Evolutionary conservation across 2,329 filamentous ascomycete genomes (phyloP), one percentile per base, ranked within the genome.

Genomic region (Ustilaginoidea virens): DNA sequence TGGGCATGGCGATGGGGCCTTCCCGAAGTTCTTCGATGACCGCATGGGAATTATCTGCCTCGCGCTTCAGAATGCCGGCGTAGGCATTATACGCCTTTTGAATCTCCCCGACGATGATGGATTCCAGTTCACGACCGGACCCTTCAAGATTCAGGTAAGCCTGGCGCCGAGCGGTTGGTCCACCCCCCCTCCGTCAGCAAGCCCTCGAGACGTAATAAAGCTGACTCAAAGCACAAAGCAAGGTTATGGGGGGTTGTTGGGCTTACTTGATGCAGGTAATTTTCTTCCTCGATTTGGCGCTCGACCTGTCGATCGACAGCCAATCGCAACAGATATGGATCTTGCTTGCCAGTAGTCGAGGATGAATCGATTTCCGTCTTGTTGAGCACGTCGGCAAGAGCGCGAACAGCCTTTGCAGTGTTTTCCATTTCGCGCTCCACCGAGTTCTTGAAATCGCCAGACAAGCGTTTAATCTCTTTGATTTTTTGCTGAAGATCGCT

Each of bases 11-110:
- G 34, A 96, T 74, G 2, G 87, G 86, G 0, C 87, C 86, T 22
- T 68, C 70, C 24, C 82, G 80, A 2, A 98, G 70, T 44, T 80
- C 79, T 34, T 92, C 83, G 8, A 87, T 69, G 2, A 81, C 68
- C 31, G 69, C 68, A 46, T 83, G 81, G 19, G 79, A 73, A 31
- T 82, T 75, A 39, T 92, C 85, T 7, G 83, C 80, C 48, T 96
- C 87, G 26, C 85, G 77, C 59, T 87, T 92, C 35, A 96, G 61
- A 38, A 96, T 92, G 30, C 78, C 80, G 15, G 86, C 81, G 42
- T 93, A 83, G 3, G 86, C 85, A 44, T 90, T 93, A 59, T 94
- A 96, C 0, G 90, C 85, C 53, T 96, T 96, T 48, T 98, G 90
- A 23, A 98, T 92, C 54, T 98, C 90, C 40, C 86, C 83, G 10